Evolutionary conservation across 2,329 filamentous ascomycete genomes (phyloP), one percentile per base, ranked within the genome.

Genomic region (Fusarium nygamai): DNA sequence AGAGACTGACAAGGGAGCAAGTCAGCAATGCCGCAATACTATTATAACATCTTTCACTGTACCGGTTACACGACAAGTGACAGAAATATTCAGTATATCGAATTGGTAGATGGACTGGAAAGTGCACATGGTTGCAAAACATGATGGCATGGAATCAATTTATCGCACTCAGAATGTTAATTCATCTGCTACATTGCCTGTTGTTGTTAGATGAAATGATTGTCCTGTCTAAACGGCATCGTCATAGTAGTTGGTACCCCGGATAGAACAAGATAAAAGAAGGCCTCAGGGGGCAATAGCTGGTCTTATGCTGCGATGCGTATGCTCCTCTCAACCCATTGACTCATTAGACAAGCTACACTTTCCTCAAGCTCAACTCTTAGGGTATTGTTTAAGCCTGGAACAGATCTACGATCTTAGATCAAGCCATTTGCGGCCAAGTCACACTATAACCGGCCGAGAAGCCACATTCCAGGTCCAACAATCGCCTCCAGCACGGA

Each of bases 121-220:
- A 11, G 0, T 31, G 9, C 4, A 12, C 6, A 17, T 4, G 20
- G 6, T 16, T 22, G 14, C 6, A 12, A 12, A 48, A 17, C 27
- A 17, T 6, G 22, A 31, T 50, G 20, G 14, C 10, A 31, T 5
- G 14, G 14, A 1, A n/a, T 8, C 10, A 50, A 9, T 8, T 3
- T 2, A n/a, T n/a, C 2, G 1, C 11, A 6, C 14, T 33, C 29
- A 13, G 5, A 19, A 5, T 6, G 16, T 33, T n/a, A 16, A 31
- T n/a, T 13, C 7, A 19, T 16, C 20, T 17, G 27, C 27, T 48
- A 31, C 11, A n/a, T 17, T n/a, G 7, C 3, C 2, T 33, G 22
- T 3, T 5, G 0, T 19, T 31, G 7, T 50, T n/a, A 8, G 22
- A 33, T 17, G 16, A 2, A 3, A 17, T 16, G 7, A n/a, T 8